Base-by-base conservation (phyloP, 176 grass and related monocot species). In the Triticum urartu region DNA sequence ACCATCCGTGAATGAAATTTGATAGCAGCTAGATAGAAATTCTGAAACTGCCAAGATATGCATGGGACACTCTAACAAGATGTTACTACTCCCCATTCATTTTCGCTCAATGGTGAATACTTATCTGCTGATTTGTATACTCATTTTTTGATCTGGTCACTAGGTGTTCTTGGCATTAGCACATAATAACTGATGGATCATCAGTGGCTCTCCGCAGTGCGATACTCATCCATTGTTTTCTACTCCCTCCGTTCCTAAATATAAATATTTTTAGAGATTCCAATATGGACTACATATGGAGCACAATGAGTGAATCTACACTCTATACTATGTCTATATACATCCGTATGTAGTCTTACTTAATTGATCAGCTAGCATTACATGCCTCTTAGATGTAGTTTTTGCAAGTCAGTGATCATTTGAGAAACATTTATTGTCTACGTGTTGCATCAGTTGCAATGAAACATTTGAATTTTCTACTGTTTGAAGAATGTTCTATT, bases 1-100 rank as follows among this genome's bases (percentile, higher is more conserved):
- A 17, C 7, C 72, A 30, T 80, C 86, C 5, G 14, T 59, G 28
- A 64, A 59, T 59, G 28, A 50, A 90, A 79, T 83, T 32, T 70
- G 90, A 87, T 69, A 36, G 59, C 66, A 69, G 79, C 35, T 75
- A 52, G 24, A 7, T 75, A 50, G 9, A 10, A 54, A 0, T 32
- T 50, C 22, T 32, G 43, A 54, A 47, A 26, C 10, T 52, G 25
- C 24, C 12, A 17, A 26, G 71, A 74, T 30, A 50, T 50, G 72
- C 43, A 1, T 47, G 22, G n/a, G 26, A 28, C 3, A 1, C 10
- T 28, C 42, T 50, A 18, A 48, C 13, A 26, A 17, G 13, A 17
- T 25, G 1, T 25, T 75, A 30, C 72, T 12, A 28, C 43, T 30
- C 21, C 42, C 42, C 30, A 5, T 75, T 50, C 42, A 47, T 26